Percentiles rank a stretch among this genome's conserved stretches.
phyloP scores from a whole-genome alignment of 805 yeast species.

The Zygotorulaspora florentina region DNA sequence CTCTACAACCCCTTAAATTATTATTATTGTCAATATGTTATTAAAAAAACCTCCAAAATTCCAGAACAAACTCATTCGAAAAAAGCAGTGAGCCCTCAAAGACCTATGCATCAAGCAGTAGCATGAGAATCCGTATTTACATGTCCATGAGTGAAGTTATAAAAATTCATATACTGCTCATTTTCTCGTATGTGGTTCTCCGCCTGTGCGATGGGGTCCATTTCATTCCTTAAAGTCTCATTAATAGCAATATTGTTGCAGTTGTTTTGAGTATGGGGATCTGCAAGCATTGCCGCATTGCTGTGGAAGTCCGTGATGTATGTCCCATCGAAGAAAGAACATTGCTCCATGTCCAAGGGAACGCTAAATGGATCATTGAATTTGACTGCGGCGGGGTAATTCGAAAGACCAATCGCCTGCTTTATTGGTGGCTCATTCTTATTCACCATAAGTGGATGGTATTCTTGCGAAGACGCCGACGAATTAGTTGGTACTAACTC shows the following conservation, averaged over 20 bases:
- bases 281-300: background rate
- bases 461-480: constrained; percentile 24
- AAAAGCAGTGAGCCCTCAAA: background rate
- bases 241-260: constrained; percentile 4
- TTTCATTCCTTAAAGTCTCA: constrained; percentile 11
- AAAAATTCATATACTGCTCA: constrained; percentile 31
- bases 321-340: constrained; percentile 8
- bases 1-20: too few relatives aligned
- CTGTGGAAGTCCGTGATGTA: background rate
- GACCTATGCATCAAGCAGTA: background rate
- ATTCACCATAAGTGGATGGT: background rate
- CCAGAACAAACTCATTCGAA: background rate
- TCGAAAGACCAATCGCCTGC: background rate
- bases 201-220: constrained; percentile 19
- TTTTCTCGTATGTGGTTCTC: constrained; percentile 28
- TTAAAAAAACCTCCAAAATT: constrained; percentile 4
- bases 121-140: background rate
- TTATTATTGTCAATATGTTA: background rate
- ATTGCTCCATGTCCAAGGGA: constrained; percentile 25
- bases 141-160: constrained; percentile 18
- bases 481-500: constrained; percentile 23
- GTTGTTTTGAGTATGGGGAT: background rate
- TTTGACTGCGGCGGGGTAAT: constrained; percentile 1
- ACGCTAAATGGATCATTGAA: constrained; percentile 15
- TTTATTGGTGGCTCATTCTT: background rate